phyloP scores from a whole-genome alignment of 495 filamentous ascomycete genomes.

The Durotheca rogersii region DNA sequence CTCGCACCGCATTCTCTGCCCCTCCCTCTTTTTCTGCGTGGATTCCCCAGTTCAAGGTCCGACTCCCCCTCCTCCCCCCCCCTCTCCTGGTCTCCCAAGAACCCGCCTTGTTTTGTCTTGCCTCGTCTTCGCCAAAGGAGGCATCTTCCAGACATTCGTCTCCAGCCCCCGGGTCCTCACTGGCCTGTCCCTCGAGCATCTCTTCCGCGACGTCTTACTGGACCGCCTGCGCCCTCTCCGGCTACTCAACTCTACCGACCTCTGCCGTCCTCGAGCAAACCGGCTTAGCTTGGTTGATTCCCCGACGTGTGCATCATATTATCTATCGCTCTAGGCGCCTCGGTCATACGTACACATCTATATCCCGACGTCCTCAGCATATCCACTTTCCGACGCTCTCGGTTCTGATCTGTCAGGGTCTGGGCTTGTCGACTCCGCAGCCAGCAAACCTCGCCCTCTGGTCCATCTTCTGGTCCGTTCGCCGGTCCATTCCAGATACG shows the following conservation, averaged over 20 bases:
- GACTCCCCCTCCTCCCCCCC: neutral
- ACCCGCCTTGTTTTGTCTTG: conserved; percentile 10
- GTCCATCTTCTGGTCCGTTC: neutral
- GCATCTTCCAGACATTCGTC: too few relatives aligned
- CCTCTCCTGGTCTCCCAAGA: conserved; percentile 4
- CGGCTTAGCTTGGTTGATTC: too few relatives aligned
- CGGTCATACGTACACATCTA: too few relatives aligned
- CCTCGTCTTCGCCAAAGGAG: neutral
- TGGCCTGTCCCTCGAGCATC: neutral
- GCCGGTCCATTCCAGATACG: neutral
- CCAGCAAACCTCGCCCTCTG: conserved; percentile 4
- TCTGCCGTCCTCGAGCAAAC: too few relatives aligned
- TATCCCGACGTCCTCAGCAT: conserved; percentile 14
- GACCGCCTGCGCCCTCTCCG: too few relatives aligned
- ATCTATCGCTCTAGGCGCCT: conserved; percentile 4
- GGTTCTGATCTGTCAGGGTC: conserved; percentile 15
- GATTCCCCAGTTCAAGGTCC: conserved; percentile 1
- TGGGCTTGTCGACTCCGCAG: conserved; percentile 14
- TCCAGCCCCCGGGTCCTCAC: too few relatives aligned
- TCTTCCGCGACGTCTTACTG: neutral
- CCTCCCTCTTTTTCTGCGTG: neutral
- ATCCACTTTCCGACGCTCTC: conserved; percentile 10
- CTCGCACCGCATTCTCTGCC: conserved; percentile 1
- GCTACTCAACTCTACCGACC: too few relatives aligned
- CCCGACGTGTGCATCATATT: too few relatives aligned